Evolutionary conservation across 768 basidiomycete genomes (phyloP).

Genomic region (Tricholoma terreum): DNA sequence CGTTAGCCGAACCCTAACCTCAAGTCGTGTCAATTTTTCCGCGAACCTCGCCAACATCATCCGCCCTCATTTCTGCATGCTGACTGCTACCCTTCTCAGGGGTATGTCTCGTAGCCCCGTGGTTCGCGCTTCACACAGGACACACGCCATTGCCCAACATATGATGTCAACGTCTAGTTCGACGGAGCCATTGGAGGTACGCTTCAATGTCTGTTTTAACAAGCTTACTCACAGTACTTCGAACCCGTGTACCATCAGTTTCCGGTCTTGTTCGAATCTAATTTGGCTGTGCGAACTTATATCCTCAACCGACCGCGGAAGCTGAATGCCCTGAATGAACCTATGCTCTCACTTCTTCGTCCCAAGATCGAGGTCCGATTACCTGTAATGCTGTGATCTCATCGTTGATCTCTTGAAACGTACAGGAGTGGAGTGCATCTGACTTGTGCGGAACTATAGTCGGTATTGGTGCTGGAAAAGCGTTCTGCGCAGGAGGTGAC

Average conservation of each 20-base stretch:
- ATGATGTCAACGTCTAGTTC: slow-evolving; percentile 41
- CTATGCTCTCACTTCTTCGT: slow-evolving; percentile 71
- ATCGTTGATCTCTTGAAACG: slow-evolving; percentile 11
- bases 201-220: slow-evolving; percentile 9
- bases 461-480: slow-evolving; percentile 66
- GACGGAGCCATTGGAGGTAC: slow-evolving; percentile 33
- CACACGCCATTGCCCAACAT: slow-evolving; percentile 44
- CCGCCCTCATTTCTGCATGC: slow-evolving; percentile 13
- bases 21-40: slow-evolving; percentile 13
- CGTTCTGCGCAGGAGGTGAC: slow-evolving; percentile 95
- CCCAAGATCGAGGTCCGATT: slow-evolving; percentile 71
- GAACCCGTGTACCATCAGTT: slow-evolving; percentile 29
- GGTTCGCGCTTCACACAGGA: slow-evolving; percentile 36
- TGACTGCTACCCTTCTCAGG: slow-evolving; percentile 25
- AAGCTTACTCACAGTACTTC: slow-evolving; percentile 10
- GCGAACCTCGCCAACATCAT: slow-evolving; percentile 2
- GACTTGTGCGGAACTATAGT: slow-evolving; percentile 71
- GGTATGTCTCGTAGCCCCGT: slow-evolving; percentile 40
- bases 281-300: slow-evolving; percentile 60
- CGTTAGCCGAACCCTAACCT: slow-evolving; percentile 30
- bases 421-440: slow-evolving; percentile 72
- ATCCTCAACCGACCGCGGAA: slow-evolving; percentile 77
- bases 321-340: slow-evolving; percentile 77
- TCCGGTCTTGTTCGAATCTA: slow-evolving; percentile 68
- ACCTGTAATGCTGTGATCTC: slow-evolving; percentile 1